Evolutionary conservation across 768 basidiomycete species (phyloP), one percentile per base, ranked within the genome.

Genomic region (Panaeolus papilionaceus): DNA sequence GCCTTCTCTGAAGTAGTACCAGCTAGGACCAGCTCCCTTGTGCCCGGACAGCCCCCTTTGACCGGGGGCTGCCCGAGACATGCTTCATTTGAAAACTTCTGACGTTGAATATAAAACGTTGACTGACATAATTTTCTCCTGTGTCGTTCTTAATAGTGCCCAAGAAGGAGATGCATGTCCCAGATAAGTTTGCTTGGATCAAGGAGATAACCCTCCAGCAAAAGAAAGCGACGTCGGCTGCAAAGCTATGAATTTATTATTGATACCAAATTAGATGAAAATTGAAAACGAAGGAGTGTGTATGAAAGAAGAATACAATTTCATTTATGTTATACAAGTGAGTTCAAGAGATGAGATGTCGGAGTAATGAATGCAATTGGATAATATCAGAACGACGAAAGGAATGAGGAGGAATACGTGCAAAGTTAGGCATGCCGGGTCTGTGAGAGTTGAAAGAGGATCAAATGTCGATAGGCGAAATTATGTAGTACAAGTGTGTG

Each of bases 121-220:
- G 16, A 16, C 42, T 44, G n/a, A 62, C 26, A 66, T 69, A 20
- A n/a, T 65, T 37, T 14, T 71, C 66, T 16, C 11, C 11, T 3
- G 63, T 67, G 26, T 66, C 61, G 18, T 18, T 18, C 20, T 14
- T n/a, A 45, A 12, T 61, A 68, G 67, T 44, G 23, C 67, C 67
- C 14, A 68, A 63, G 64, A 68, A 68, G 28, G 66, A 69, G 65
- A 47, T 26, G 44, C 63, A 64, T 49, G 66, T 37, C 2, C 20
- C 51, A 16, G 63, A 44, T 23, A 67, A 49, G 63, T 64, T 63
- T 33, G 33, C 7, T 11, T 67, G 66, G 66, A 39, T 69, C 12
- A 47, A 47, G 33, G 64, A 62, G 47, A 68, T 68, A 23, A 62
- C 49, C n/a, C 20, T 68, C 23, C 42, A 65, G 11, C 45, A 61